phyloP scores from a whole-genome alignment of 1,284 basidiomycete genomes.

The Tylopilus orsonianus region DNA sequence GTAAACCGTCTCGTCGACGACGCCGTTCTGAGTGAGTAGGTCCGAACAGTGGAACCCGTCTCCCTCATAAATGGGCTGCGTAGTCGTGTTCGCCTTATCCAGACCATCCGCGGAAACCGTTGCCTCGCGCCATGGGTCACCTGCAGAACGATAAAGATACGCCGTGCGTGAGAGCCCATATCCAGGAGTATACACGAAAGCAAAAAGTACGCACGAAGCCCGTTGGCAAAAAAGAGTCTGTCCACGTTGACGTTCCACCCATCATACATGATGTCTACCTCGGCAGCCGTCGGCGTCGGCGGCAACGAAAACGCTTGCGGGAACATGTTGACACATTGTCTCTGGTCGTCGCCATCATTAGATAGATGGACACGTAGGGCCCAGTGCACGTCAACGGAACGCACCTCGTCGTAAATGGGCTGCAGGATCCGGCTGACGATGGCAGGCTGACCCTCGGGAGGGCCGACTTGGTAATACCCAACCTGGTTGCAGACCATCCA shows the following conservation, averaged over 20 bases:
- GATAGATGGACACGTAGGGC: too few relatives aligned
- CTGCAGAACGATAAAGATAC: constrained; percentile 31
- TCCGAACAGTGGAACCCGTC: constrained; percentile 72
- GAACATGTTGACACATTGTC: constrained; percentile 65
- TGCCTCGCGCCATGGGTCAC: constrained; percentile 73
- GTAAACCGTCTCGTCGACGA: constrained; percentile 50
- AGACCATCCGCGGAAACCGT: constrained; percentile 61
- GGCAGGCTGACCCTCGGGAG: constrained; percentile 51
- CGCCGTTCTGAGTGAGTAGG: constrained; percentile 42
- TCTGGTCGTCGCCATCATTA: too few relatives aligned
- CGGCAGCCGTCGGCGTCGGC: constrained; percentile 38
- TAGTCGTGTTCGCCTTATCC: constrained; percentile 46
- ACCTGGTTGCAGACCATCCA: constrained; percentile 66
- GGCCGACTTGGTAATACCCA: constrained; percentile 61
- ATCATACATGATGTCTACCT: constrained; percentile 50
- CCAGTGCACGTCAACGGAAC: too few relatives aligned
- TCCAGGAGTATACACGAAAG: too few relatives aligned
- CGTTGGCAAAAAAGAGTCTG: constrained; percentile 69
- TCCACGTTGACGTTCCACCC: constrained; percentile 63
- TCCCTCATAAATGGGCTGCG: constrained; percentile 54
- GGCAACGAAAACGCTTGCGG: constrained; percentile 50
- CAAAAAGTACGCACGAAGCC: constrained; percentile 49
- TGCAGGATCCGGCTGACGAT: constrained; percentile 63
- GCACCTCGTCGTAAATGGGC: constrained; percentile 56
- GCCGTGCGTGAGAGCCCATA: constrained; percentile 6